Conservation (phyloP, 805 yeast genomes). For the Danielia reshetovae region DNA sequence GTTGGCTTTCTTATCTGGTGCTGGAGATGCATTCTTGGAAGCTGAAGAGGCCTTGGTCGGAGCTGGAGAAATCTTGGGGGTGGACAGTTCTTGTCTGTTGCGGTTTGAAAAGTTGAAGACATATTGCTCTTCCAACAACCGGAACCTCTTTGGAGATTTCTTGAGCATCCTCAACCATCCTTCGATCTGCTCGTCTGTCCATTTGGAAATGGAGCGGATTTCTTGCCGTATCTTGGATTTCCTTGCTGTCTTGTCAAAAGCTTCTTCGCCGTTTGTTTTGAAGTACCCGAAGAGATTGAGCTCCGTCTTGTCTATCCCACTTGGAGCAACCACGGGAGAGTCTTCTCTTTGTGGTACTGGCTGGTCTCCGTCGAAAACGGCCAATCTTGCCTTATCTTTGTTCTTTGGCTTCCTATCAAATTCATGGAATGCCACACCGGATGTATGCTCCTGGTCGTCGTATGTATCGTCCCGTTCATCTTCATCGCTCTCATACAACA, state of each 20-base stretch:
- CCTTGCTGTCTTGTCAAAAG: conserved; percentile 44
- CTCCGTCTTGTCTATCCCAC: conserved; percentile 44
- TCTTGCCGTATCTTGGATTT: conserved; percentile 48
- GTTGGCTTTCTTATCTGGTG: conserved; percentile 16
- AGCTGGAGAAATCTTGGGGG: conserved; percentile 1
- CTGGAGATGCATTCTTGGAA: not conserved
- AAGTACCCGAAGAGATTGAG: conserved; percentile 52
- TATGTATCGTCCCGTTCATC: conserved; percentile 83
- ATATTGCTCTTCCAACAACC: conserved; percentile 58
- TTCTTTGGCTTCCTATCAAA: conserved; percentile 5
- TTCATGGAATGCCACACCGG: conserved; percentile 18
- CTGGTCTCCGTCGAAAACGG: conserved; percentile 22
- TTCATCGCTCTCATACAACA: conserved; percentile 71
- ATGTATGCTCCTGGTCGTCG: conserved; percentile 49
- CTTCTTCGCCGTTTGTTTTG: conserved; percentile 42
- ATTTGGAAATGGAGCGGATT: conserved; percentile 49
- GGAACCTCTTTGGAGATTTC: conserved; percentile 59
- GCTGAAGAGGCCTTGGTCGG: not conserved
- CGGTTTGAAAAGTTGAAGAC: conserved; percentile 10
- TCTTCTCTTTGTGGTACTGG: conserved; percentile 12
- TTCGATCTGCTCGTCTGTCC: conserved; percentile 91
- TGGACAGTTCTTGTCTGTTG: no score
- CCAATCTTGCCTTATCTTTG: conserved; percentile 18
- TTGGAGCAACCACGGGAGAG: conserved; percentile 11
- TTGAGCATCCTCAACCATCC: conserved; percentile 85